A percentile compares a stretch with the other conserved stretches of the same genome.
These are phyloP conservation scores for Amphibolis antarctica DNA, from an alignment of 106 monocot species.

Conservation along the genomic window DNA sequence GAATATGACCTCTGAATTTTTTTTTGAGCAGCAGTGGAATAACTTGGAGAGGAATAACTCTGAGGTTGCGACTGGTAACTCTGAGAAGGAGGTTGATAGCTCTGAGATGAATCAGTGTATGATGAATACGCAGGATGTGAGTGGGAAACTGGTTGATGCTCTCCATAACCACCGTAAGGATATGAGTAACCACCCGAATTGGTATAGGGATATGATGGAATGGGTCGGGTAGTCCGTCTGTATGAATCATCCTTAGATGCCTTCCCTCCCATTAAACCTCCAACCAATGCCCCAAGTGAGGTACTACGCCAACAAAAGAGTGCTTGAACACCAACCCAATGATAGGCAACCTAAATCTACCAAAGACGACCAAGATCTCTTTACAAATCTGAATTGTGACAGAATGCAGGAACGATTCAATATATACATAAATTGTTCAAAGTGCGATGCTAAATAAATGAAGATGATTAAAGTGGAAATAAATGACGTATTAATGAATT, in stretches of 20 bases:
- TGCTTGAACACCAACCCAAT: neutral
- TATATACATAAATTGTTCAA: no score
- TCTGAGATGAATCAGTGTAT: neutral
- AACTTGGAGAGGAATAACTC: neutral
- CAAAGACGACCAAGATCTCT: neutral
- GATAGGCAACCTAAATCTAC: neutral
- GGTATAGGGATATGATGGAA: neutral
- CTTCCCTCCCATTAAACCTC: conserved; percentile 6
- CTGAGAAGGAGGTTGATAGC: conserved; percentile 1
- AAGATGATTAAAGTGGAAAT: no score
- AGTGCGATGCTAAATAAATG: no score
- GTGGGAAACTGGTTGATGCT: neutral
- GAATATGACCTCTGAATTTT: conserved; percentile 58
- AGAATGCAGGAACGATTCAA: no score
- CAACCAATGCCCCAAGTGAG: neutral
- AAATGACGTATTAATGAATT: no score
- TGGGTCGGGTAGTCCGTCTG: neutral
- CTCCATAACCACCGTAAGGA: neutral
- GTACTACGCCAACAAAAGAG: neutral
- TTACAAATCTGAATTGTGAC: no score
- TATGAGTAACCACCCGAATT: neutral
- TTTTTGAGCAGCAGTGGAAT: conserved; percentile 1
- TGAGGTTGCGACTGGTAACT: neutral
- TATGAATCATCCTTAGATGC: neutral
- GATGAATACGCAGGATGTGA: neutral